Percentiles rank a stretch among this genome's conserved stretches.
Evolutionary conservation across 208 protist genomes (phyloP).

Genomic region (Leishmania arabica): DNA sequence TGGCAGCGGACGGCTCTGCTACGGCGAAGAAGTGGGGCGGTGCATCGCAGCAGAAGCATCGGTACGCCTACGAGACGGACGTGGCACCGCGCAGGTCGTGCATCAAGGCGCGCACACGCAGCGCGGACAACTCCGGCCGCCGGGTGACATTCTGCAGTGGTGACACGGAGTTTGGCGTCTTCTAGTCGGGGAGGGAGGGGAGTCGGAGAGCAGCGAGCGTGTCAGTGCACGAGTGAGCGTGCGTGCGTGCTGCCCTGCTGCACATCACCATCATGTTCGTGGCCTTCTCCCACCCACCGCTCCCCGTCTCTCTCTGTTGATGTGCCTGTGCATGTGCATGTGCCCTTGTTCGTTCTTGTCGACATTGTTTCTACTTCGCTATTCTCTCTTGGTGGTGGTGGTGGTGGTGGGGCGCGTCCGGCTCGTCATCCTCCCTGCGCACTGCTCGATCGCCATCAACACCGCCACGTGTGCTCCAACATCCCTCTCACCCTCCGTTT

Average conservation of each 20-base stretch:
- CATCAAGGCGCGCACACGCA: conserved; percentile 5
- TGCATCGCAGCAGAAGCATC: conserved; percentile 9
- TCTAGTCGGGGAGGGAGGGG: conserved; percentile 25
- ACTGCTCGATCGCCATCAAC: no score
- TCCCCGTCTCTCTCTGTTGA: not conserved
- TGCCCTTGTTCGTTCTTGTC: not conserved
- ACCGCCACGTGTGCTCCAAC: no score
- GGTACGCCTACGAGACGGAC: conserved; percentile 14
- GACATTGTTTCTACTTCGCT: not conserved
- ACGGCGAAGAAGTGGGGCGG: not conserved
- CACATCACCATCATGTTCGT: not conserved
- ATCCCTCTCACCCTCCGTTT: not conserved
- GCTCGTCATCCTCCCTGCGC: no score
- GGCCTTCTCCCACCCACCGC: no score
- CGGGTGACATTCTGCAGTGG: conserved; percentile 49
- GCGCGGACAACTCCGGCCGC: conserved; percentile 3
- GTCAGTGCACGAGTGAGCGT: not conserved
- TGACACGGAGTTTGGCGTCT: conserved; percentile 59
- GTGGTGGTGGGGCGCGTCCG: no score
- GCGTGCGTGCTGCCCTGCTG: not conserved
- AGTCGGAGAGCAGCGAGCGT: not conserved
- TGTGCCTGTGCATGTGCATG: not conserved
- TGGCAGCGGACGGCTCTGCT: not conserved
- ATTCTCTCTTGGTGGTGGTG: not conserved
- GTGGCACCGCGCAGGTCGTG: conserved; percentile 8